Evolutionary conservation across 2,329 filamentous ascomycete species (phyloP).

Genomic region (Monilinia aucupariae): DNA sequence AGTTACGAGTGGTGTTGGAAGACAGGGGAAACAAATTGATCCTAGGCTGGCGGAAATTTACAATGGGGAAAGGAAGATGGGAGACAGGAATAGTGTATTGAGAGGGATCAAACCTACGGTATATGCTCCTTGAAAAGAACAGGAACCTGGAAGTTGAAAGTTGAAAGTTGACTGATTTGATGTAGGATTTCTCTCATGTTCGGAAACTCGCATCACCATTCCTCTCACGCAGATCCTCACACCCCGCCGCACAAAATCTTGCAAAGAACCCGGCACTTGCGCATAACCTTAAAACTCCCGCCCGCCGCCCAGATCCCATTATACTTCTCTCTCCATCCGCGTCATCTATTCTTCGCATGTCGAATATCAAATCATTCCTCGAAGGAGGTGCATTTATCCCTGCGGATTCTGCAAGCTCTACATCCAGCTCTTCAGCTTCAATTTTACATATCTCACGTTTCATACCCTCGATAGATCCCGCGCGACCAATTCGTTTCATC

Average conservation of each 20-base stretch:
- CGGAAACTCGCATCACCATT: constrained; percentile 79
- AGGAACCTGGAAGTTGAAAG: neutral
- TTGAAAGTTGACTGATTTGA: neutral
- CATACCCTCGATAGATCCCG: constrained; percentile 64
- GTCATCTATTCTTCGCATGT: constrained; percentile 88
- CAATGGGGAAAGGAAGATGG: constrained; percentile 83
- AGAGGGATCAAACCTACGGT: constrained; percentile 85
- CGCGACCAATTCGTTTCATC: constrained; percentile 81
- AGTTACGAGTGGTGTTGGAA: constrained; percentile 44
- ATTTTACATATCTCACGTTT: constrained; percentile 81
- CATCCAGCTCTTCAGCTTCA: constrained; percentile 61
- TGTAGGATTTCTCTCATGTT: constrained; percentile 86
- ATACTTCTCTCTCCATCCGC: constrained; percentile 95
- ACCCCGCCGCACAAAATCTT: constrained; percentile 34
- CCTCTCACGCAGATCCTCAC: constrained; percentile 55
- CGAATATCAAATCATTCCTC: constrained; percentile 92
- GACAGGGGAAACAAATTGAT: constrained; percentile 64
- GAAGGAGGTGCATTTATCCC: constrained; percentile 77
- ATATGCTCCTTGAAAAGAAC: constrained; percentile 34
- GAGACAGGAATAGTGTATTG: constrained; percentile 83
- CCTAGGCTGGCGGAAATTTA: constrained; percentile 83
- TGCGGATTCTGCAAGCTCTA: constrained; percentile 56
- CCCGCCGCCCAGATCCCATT: constrained; percentile 68
- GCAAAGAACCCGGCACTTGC: constrained; percentile 44
- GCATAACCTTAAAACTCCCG: constrained; percentile 48